Evolutionary conservation across 768 basidiomycete species (phyloP).

Genomic region (Psilocybe cubensis): DNA sequence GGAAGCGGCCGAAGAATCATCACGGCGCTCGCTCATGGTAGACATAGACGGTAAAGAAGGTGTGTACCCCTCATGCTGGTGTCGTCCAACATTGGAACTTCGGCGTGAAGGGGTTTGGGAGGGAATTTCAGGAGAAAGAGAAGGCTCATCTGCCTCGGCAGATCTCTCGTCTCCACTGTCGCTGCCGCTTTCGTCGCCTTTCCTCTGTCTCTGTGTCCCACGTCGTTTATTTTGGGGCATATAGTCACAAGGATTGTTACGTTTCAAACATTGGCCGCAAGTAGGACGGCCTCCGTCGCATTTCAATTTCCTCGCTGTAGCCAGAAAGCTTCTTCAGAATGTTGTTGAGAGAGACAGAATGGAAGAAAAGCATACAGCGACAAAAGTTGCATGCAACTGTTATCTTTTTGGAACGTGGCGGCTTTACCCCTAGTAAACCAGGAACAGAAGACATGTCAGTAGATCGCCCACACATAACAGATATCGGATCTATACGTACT

Average conservation of each 20-base stretch:
- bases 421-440: conserved; percentile 58
- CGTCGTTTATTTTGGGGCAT: conserved; percentile 79
- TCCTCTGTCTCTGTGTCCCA: conserved; percentile 57
- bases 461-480: conserved; percentile 2
- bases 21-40: conserved; percentile 48
- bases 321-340: not conserved
- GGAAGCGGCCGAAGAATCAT: conserved; percentile 35
- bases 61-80: conserved; percentile 39
- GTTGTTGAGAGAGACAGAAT: not conserved
- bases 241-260: conserved; percentile 80
- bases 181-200: conserved; percentile 70
- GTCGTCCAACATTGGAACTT: conserved; percentile 47
- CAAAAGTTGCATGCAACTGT: conserved; percentile 92
- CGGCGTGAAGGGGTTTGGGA: conserved; percentile 51
- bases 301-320: conserved; percentile 81
- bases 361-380: conserved; percentile 61
- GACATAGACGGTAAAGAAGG: conserved; percentile 43
- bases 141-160: conserved; percentile 50
- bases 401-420: conserved; percentile 81
- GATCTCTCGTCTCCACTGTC: conserved; percentile 67
- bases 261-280: conserved; percentile 81
- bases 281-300: conserved; percentile 87
- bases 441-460: conserved; percentile 6
- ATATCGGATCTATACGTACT: conserved; percentile 25
- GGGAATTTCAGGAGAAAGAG: conserved; percentile 62